Evolutionary conservation across 1,139 yeast species (phyloP).

Genomic region (Cylindricascospora bacillispora): DNA sequence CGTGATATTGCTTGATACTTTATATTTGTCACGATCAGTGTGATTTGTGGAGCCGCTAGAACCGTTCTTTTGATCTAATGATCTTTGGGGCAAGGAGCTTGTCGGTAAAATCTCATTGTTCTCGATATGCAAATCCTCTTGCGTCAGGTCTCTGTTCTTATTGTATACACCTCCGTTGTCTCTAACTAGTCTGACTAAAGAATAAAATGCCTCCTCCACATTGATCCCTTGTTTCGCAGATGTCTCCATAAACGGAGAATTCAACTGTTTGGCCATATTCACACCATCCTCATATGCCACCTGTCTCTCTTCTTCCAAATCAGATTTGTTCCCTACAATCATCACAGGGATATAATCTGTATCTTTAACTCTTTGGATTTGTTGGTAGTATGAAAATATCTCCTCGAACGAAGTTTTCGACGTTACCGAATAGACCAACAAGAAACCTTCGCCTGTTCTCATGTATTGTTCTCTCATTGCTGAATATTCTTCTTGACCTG

Average conservation of each 20-base stretch:
- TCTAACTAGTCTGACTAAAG: slow-evolving; percentile 54
- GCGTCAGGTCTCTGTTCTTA: too few species aligned
- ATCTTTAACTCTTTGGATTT: slow-evolving; percentile 77
- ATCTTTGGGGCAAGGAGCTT: too few species aligned
- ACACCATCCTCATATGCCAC: slow-evolving; percentile 75
- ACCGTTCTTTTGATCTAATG: too few species aligned
- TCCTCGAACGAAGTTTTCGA: slow-evolving; percentile 73
- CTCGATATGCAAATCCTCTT: too few species aligned
- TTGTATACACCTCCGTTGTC: slow-evolving; percentile 28
- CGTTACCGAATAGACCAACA: slow-evolving; percentile 74
- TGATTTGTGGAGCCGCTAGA: too few species aligned
- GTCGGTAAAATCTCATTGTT: too few species aligned
- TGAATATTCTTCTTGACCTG: slow-evolving; percentile 95
- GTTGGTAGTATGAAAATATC: slow-evolving; percentile 65
- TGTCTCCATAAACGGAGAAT: slow-evolving; percentile 81
- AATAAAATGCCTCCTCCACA: slow-evolving; percentile 85
- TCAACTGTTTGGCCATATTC: slow-evolving; percentile 57
- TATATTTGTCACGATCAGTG: too few species aligned
- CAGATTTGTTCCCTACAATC: slow-evolving; percentile 71
- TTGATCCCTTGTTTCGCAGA: slow-evolving; percentile 88
- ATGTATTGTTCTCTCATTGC: slow-evolving; percentile 93
- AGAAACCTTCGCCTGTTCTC: slow-evolving; percentile 86
- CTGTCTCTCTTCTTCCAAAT: slow-evolving; percentile 67
- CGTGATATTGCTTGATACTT: too few species aligned
- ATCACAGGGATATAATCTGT: slow-evolving; percentile 58